Base-by-base conservation (phyloP, 2,329 filamentous ascomycete species). In the Plenodomus biglobosus region DNA sequence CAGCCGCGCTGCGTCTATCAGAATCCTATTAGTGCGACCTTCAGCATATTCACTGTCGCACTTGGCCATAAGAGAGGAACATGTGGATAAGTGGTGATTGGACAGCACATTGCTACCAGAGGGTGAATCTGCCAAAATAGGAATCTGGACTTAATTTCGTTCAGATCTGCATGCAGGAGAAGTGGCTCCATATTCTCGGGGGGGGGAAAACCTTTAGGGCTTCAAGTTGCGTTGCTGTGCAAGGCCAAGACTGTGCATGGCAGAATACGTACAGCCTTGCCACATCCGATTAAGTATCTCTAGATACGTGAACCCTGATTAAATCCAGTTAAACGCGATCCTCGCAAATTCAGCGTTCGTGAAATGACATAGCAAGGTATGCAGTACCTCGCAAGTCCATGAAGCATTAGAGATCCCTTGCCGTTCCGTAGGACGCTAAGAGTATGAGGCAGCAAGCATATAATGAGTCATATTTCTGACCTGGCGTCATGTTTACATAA, bases 351-450 rank as follows among this genome's bases (percentile, higher is more conserved):
- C 41, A 8, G 38, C 4, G 17, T 36, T 37, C 15, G 34, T 15
- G 3, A 38, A 21, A 18, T 37, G 34, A 8, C 8, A 27, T 4
- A 37, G 3, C n/a, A 43, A 22, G 19, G 16, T 20, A 18, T 43
- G 27, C 20, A 43, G 16, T 3, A 43, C 20, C 41, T 43, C 41
- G 16, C 38, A 43, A 22, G 41, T 15, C 41, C 32, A 38, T 19
- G 34, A 37, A 34, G 20, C 18, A 27, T 15, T 17, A 38, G 34
- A 7, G 41, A 38, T 13, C 34, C 41, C 1, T 38, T 17, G 4
- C 8, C 20, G 22, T 43, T 34, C 16, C 13, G 11, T 17, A 6
- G 36, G 6, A 13, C 18, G 3, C 8, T 24, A 30, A 43, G 18
- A 1, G 32, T 18, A 8, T 30, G 20, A 20, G 37, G 38, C 20